Evolutionary conservation across 371 early-diverging fungal species (phyloP).

Genomic region (Apophysomyces sp.): DNA sequence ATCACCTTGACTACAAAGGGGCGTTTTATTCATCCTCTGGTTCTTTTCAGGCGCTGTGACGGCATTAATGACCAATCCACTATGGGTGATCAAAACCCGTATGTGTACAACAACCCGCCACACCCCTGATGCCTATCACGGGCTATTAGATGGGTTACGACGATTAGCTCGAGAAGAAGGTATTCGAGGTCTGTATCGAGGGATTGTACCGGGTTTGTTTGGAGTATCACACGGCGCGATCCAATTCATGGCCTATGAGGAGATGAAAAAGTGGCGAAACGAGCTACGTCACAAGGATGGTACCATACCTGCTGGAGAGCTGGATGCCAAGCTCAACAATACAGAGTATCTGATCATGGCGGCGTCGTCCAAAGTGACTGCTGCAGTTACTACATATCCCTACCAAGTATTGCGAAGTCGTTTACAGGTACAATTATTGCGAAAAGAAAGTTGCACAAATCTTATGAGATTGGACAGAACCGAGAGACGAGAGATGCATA

Average conservation of each 20-base stretch:
- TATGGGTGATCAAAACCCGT: constrained; percentile 95
- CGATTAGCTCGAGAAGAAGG: constrained; percentile 77
- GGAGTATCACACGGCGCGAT: constrained; percentile 94
- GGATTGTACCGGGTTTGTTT: constrained; percentile 85
- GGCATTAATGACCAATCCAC: constrained; percentile 83
- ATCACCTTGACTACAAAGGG: background rate
- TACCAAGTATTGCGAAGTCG: constrained; percentile 92
- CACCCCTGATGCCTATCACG: constrained; percentile 74
- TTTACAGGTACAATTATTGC: constrained; percentile 60
- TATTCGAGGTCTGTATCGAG: constrained; percentile 81
- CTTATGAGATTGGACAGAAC: constrained; percentile 24
- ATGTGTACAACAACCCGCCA: constrained; percentile 77
- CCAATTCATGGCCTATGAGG: constrained; percentile 97
- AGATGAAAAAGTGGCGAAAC: constrained; percentile 79
- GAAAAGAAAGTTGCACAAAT: background rate
- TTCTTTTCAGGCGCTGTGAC: constrained; percentile 70
- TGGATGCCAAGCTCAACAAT: constrained; percentile 52
- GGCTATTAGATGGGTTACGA: constrained; percentile 69
- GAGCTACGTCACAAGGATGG: constrained; percentile 33
- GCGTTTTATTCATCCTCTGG: background rate
- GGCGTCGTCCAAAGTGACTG: constrained; percentile 83
- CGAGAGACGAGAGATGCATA: constrained; percentile 50
- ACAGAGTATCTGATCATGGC: constrained; percentile 87
- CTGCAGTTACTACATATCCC: constrained; percentile 90
- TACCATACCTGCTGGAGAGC: constrained; percentile 23